Base-by-base conservation (phyloP, 768 basidiomycete genomes). In the Amyloporia xantha region DNA sequence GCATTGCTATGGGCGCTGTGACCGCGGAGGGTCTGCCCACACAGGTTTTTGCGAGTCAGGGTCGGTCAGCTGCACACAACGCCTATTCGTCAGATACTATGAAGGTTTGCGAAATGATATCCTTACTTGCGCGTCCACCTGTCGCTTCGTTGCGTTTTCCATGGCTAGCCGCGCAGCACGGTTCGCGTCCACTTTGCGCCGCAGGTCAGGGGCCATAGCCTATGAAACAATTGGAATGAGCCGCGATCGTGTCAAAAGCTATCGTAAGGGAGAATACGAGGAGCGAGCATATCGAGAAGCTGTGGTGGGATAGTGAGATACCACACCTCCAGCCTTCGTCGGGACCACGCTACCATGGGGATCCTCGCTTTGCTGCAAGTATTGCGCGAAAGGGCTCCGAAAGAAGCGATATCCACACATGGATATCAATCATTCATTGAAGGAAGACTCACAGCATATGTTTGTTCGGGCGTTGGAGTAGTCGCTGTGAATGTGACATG, bases 171-270 rank as follows among this genome's bases (percentile, higher is more conserved):
- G 54, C 4, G 66, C 66, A 3, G 60, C 63, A 36, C 69, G 68
- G 41, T 58, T 64, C 19, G 66, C 64, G 48, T 71, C 69, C 5
- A 68, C 68, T 45, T 68, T 66, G 35, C 59, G 56, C 19, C 59
- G 62, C 19, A 71, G 48, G 42, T 71, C 69, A 5, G 69, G 69
- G 2, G 69, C 56, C 62, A 71, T 65, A 15, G 63, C 58, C 68
- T 69, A 43, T 13, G 5, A 2, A 4, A 15, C 19, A 40, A 27
- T 11, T 19, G 17, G 11, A 50, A 37, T 5, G 15, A 12, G 24
- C 19, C 19, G 6, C 17, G 20, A 21, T 17, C 7, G 42, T n/a
- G 9, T 3, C 11, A 5, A 27, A 15, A 33, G 7, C 4, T 17
- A 19, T 26, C 13, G 37, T 2, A 26, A 4, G 19, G 20, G n/a